A percentile compares a stretch with the other conserved stretches of the same genome.
These are phyloP conservation scores for Geosmithia flava DNA, from an alignment of 2,329 filamentous ascomycete species.

Conservation along the genomic window DNA sequence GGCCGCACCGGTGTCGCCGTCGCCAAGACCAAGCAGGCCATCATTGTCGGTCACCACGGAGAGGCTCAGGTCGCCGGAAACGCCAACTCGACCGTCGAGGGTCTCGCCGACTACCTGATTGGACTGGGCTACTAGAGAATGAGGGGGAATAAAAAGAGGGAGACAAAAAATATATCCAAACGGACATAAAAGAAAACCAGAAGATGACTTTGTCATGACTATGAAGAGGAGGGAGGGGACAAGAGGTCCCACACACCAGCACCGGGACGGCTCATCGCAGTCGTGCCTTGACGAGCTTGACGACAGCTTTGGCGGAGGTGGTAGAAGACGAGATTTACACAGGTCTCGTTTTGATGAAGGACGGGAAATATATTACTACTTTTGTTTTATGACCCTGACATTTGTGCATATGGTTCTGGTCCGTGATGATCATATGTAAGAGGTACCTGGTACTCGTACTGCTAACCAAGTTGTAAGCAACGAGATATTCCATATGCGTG, in stretches of 20 bases:
- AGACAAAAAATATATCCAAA: conserved; percentile 2
- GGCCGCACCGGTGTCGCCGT: conserved; percentile 72
- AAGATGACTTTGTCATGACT: neutral
- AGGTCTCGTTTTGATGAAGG: neutral
- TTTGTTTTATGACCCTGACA: neutral
- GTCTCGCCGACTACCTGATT: conserved; percentile 79
- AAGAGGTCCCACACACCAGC: neutral
- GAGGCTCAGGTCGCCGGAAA: conserved; percentile 63
- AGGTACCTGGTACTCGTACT: neutral
- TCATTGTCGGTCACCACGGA: conserved; percentile 79
- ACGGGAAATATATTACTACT: neutral
- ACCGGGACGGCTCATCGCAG: neutral
- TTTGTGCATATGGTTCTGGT: neutral
- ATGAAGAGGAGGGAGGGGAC: neutral
- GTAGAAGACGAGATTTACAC: neutral
- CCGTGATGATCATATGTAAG: neutral
- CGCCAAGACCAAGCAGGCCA: conserved; percentile 77
- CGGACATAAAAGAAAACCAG: neutral
- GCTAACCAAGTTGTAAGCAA: too few species aligned
- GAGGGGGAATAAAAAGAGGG: conserved; percentile 7
- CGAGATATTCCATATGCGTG: too few species aligned
- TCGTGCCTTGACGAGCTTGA: neutral
- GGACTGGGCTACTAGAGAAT: conserved; percentile 55
- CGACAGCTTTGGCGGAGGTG: neutral
- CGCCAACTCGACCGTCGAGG: conserved; percentile 67